Percentiles rank a stretch among this genome's conserved stretches.
phyloP scores from a whole-genome alignment of 1,139 yeast genomes.

The Hanseniaspora sp. region DNA sequence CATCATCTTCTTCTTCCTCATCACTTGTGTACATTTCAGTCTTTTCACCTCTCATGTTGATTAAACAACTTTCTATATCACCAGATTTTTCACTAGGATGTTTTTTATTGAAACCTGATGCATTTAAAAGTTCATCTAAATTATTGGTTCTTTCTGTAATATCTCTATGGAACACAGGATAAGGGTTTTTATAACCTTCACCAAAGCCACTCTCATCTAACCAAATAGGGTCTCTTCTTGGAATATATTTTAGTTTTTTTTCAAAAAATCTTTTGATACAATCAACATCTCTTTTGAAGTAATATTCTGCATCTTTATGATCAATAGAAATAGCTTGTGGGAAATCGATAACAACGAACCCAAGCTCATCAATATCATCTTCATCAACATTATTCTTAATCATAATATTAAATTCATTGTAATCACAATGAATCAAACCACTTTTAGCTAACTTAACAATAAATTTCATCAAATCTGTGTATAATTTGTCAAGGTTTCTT shows the following conservation, averaged over 20 bases:
- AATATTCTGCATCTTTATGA: conserved; percentile 76
- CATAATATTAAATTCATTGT: conserved; percentile 90
- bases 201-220: conserved; percentile 69
- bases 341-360: conserved; percentile 86
- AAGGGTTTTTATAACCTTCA: conserved; percentile 64
- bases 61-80: conserved; percentile 70
- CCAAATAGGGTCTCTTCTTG: conserved; percentile 54
- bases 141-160: conserved; percentile 48
- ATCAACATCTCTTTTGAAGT: conserved; percentile 84
- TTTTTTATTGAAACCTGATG: conserved; percentile 81
- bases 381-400: conserved; percentile 42
- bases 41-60: conserved; percentile 45
- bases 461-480: conserved; percentile 76
- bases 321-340: conserved; percentile 95
- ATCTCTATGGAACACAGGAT: conserved; percentile 71
- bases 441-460: conserved; percentile 71
- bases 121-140: conserved; percentile 74
- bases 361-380: conserved; percentile 42
- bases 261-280: conserved; percentile 76
- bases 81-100: conserved; percentile 40
- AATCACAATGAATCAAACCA: conserved; percentile 94
- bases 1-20: conserved; percentile 26
- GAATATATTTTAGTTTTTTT: conserved; percentile 63
- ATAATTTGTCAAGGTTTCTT: conserved; percentile 54
- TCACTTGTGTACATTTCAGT: conserved; percentile 30